Base-by-base conservation (phyloP, 495 filamentous ascomycete genomes). In the Amorphotheca resinae region DNA sequence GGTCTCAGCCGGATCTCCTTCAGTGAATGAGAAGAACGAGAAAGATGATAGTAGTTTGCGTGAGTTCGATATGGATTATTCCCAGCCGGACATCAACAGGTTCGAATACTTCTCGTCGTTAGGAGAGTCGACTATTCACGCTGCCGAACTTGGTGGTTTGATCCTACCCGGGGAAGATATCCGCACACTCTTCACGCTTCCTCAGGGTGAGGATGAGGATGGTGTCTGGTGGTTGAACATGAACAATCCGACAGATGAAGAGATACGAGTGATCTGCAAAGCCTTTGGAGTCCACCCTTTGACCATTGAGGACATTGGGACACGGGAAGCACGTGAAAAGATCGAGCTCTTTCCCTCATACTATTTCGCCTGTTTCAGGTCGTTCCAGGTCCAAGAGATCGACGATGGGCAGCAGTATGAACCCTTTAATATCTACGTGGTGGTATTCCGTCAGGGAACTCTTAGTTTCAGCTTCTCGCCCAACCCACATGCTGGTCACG, bases 101-200 rank as follows among this genome's bases (percentile, higher is more conserved):
- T 95, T 91, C 60, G 88, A 85, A 44, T 95, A 96, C 62, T 98
- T 98, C 62, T 94, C 87, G 0, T 94, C 93, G 0, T 84, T 88
- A 23, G 79, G 84, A 53, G 87, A 95, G 54, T 81, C 82, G 23
- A 93, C 87, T 4, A 82, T 96, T 41, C 87, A 95, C 54, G 85
- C 91, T 20, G 72, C 84, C 0, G 84, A 91, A 46, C 68, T 98
- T 49, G 87, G 83, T 17, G 89, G 84, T 47, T 68, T 98, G 9
- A 71, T 98, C 26, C 68, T 91, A 28, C 85, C 88, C 1, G 89
- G 85, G 9, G 88, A 95, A 59, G 81, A 74, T 42, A 82, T 95
- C 54, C 78, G 85, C 9, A 86, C 87, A 30, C 76, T 98, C 5
- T 98, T 98, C 57, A 76, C 80, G 44, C 72, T 89, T 20, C 72